Conservation (phyloP, 2,329 filamentous ascomycete genomes). For the Xylaria digitata region DNA sequence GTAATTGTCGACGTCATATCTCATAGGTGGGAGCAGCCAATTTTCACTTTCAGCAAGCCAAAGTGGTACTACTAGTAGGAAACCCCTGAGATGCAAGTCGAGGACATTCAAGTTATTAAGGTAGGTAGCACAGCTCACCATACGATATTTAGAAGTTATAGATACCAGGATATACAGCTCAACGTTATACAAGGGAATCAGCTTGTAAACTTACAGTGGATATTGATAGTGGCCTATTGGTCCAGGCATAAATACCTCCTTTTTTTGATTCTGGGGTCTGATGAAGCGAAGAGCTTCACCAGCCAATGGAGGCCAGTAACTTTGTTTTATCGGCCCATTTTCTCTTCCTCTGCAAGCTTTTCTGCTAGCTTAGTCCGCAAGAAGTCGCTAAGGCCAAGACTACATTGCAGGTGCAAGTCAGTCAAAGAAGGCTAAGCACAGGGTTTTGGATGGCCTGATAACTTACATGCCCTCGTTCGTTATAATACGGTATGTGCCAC, state of each 20-base stretch:
- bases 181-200: background rate
- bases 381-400: slow-evolving; percentile 66
- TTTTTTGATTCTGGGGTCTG: background rate
- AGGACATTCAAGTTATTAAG: background rate
- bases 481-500: slow-evolving; percentile 71
- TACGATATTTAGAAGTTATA: background rate
- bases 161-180: slow-evolving; percentile 2
- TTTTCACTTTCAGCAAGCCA: background rate
- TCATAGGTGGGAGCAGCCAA: background rate
- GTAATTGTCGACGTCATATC: background rate
- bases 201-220: background rate
- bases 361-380: slow-evolving; percentile 65
- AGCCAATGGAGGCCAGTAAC: background rate
- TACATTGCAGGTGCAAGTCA: slow-evolving; percentile 44
- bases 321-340: slow-evolving; percentile 42
- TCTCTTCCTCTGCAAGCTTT: slow-evolving; percentile 64
- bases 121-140: no score
- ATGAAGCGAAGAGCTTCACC: background rate
- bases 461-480: slow-evolving; percentile 76
- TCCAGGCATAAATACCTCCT: background rate
- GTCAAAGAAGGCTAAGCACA: slow-evolving; percentile 8
- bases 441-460: background rate
- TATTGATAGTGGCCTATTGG: background rate
- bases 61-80: background rate
- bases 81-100: background rate